Base-by-base conservation (phyloP, 148 eudicot species). In the Limonium bicolor region DNA sequence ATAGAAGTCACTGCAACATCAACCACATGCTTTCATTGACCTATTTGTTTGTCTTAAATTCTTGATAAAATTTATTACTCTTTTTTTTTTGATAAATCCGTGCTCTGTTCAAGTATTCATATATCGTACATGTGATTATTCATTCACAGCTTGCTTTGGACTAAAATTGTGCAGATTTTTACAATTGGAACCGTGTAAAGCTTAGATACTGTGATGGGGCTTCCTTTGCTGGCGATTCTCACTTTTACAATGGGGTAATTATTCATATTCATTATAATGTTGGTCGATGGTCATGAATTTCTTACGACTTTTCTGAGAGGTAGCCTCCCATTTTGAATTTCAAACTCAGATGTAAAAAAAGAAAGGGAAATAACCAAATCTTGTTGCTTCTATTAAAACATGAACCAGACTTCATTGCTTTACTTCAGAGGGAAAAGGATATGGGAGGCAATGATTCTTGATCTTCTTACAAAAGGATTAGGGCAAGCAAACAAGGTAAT, bases 141-240 rank as follows among this genome's bases (percentile, higher is more conserved):
- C n/a, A n/a, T n/a, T n/a, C n/a, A n/a, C n/a, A n/a, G n/a, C n/a
- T n/a, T n/a, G n/a, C n/a, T n/a, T n/a, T n/a, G n/a, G n/a, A n/a
- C n/a, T n/a, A n/a, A n/a, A n/a, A n/a, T n/a, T n/a, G n/a, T 30
- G 45, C 80, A 90, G 99, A 81, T 60, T 85, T 90, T 53, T 84
- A 90, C 80, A 81, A 90, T 47, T 90, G 99, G 99, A 90, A 90
- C 38, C 99, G 99, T 19, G 94, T 90, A 39, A 85, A 85, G 76
- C 48, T 90, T 36, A 69, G 94, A 72, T 90, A 90, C 19, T 90
- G 99, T 57, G 99, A 90, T 48, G 99, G 99, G 21, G 99, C 95
- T 34, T 90, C 99, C 7, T 90, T 84, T 67, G 77, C 82, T 32
- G 99, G 99, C 9, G 56, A 90, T 35, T 58, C 85, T 28, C 58